Evolutionary conservation across 1,284 basidiomycete species (phyloP).

Genomic region (Cryptococcus deneoformans): DNA sequence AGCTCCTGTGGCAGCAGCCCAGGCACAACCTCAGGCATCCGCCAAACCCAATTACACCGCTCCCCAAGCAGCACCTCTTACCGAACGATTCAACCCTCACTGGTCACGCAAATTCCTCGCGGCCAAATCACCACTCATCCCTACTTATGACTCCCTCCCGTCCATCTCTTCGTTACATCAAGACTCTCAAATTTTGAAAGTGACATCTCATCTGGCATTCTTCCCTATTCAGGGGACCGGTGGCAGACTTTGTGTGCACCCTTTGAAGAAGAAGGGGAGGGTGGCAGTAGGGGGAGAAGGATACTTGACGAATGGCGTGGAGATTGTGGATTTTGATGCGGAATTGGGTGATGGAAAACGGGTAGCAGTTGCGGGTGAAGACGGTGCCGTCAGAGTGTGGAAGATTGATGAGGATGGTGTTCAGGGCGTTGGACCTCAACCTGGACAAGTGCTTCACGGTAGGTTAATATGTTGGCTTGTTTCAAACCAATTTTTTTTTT

Average conservation of each 20-base stretch:
- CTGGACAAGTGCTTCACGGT: slow-evolving; percentile 32
- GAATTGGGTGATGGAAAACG: slow-evolving; percentile 29
- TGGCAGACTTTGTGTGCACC: slow-evolving; percentile 50
- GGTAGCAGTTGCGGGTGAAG: slow-evolving; percentile 50
- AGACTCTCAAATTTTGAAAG: slow-evolving; percentile 46
- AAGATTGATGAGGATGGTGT: slow-evolving; percentile 32
- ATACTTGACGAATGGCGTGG: slow-evolving; percentile 44
- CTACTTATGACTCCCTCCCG: slow-evolving; percentile 50
- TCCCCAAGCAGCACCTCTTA: neutral
- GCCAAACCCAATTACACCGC: neutral
- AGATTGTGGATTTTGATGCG: slow-evolving; percentile 48
- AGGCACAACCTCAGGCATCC: neutral
- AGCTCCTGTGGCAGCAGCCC: too few species aligned
- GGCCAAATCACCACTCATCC: slow-evolving; percentile 50
- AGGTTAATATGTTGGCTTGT: neutral
- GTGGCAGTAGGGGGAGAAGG: slow-evolving; percentile 42
- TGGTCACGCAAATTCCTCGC: slow-evolving; percentile 52
- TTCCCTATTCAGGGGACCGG: slow-evolving; percentile 53
- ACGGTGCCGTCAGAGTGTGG: slow-evolving; percentile 49
- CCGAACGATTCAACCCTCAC: slow-evolving; percentile 31
- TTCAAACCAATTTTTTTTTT: neutral
- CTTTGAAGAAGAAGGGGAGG: slow-evolving; percentile 45
- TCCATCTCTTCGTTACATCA: slow-evolving; percentile 46
- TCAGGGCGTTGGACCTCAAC: slow-evolving; percentile 35
- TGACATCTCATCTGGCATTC: slow-evolving; percentile 39